Evolutionary conservation across 345 rosid genomes (phyloP), one percentile per base, ranked within the genome.

Genomic region (Durio zibethinus): DNA sequence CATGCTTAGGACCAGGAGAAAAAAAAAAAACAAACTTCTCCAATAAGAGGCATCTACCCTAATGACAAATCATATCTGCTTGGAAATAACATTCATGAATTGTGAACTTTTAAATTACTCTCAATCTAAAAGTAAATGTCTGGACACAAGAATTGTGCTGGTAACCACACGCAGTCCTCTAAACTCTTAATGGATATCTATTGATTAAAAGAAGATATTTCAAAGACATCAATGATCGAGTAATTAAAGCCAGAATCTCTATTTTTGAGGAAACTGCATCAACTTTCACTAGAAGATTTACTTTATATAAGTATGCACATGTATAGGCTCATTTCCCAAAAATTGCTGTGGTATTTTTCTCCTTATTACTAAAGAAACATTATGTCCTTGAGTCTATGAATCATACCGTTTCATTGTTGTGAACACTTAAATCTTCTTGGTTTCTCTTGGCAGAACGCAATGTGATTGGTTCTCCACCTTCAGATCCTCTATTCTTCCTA

Each of bases 381-480:
- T 73, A 77, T 74, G 68, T 59, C 80, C 75, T 78, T 21, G 70
- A 78, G 80, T 78, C 75, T 73, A 78, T 80, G 75, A 78, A 81
- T 86, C 93, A 86, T 93, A 96, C 99, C 93, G 82, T 88, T 82
- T 90, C 88, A 80, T 85, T 83, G 73, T 77, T 71, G 75, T 73
- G 88, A 84, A 88, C 90, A 86, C 85, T 86, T 83, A 82, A 90
- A 81, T 88, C 97, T 63, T 86, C 96, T 84, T 85, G 90, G 83
- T 81, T 87, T 87, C 87, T 89, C 90, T 81, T 91, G 73, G 90
- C 78, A 66, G 89, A 62, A 33, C 64, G 82, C 25, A 53, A 75
- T 64, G 90, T 74, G 78, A 82, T 72, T 73, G 77, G 84, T 77
- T 92, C 91, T 38, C 87, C 87, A 69, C 83, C 84, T 82, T 88